phyloP scores from a whole-genome alignment of 495 filamentous ascomycete species.

The Neurospora sp. region DNA sequence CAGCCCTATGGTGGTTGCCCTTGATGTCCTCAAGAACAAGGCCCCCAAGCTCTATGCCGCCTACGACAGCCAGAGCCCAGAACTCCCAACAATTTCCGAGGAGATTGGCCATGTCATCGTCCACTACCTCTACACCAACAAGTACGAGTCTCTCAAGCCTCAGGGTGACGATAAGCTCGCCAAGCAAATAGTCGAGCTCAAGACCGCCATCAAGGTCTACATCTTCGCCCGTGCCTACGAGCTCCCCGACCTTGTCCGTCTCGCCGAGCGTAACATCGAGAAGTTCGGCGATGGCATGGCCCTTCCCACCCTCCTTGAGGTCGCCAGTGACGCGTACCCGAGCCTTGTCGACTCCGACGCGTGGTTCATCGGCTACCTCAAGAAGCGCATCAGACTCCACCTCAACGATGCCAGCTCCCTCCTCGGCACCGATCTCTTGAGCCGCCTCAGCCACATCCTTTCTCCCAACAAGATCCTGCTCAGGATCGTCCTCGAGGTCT shows the following conservation, averaged over 20 bases:
- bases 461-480: constrained; percentile 24
- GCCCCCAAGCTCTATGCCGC: constrained; percentile 23
- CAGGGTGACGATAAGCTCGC: constrained; percentile 11
- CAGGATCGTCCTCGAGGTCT: constrained; percentile 24
- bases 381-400: constrained; percentile 21
- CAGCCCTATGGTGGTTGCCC: constrained; percentile 21
- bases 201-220: constrained; percentile 23
- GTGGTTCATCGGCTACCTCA: constrained; percentile 25
- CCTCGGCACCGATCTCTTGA: constrained; percentile 18
- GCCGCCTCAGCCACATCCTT: constrained; percentile 24
- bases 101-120: constrained; percentile 27
- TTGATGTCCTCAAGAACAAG: constrained; percentile 19
- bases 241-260: constrained; percentile 23
- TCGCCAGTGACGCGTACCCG: constrained; percentile 22
- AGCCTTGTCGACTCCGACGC: constrained; percentile 18
- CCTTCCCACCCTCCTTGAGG: constrained; percentile 20
- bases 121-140: constrained; percentile 26
- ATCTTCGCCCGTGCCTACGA: constrained; percentile 21
- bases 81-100: constrained; percentile 18
- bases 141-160: constrained; percentile 23
- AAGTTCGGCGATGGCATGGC: constrained; percentile 19
- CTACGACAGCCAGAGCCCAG: constrained; percentile 19
- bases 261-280: constrained; percentile 20
- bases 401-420: constrained; percentile 20
- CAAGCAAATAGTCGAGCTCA: constrained; percentile 21